A percentile compares a stretch with the other conserved stretches of the same genome.
These are phyloP conservation scores for Colletotrichum siamense DNA, from an alignment of 2,329 filamentous ascomycete genomes.

Conservation along the genomic window DNA sequence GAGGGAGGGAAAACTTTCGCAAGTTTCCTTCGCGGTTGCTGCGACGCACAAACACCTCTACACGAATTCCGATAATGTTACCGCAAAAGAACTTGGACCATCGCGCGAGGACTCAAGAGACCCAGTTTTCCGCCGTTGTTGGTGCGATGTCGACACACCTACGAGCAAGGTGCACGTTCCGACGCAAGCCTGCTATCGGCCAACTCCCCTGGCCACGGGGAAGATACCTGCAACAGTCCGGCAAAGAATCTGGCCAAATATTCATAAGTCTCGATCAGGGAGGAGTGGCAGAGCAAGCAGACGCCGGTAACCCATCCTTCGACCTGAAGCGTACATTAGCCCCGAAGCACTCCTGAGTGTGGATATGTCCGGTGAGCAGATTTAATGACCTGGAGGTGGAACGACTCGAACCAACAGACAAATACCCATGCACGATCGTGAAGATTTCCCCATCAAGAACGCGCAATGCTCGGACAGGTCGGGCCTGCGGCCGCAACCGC, in stretches of 20 bases:
- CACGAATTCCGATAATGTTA: neutral
- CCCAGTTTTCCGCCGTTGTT: neutral
- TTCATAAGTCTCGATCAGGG: neutral
- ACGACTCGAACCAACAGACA: neutral
- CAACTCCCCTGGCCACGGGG: neutral
- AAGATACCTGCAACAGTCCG: accelerated
- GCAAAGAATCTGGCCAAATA: neutral
- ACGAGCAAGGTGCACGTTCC: neutral
- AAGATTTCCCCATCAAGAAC: neutral
- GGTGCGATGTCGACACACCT: neutral
- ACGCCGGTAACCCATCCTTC: neutral
- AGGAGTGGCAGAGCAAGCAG: neutral
- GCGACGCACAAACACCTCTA: accelerated
- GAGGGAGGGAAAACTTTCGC: neutral
- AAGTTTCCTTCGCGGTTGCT: neutral
- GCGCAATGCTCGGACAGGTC: neutral
- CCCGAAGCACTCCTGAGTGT: neutral
- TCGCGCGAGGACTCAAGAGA: neutral
- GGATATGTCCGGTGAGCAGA: neutral
- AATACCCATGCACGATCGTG: neutral
- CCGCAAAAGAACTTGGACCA: neutral
- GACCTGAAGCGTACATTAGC: neutral
- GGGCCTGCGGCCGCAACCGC: neutral
- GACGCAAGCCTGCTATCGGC: neutral
- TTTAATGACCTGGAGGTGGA: neutral